Evolutionary conservation across 164 flowering plant genomes (phyloP).

Genomic region (Chloranthus sessilifolius): DNA sequence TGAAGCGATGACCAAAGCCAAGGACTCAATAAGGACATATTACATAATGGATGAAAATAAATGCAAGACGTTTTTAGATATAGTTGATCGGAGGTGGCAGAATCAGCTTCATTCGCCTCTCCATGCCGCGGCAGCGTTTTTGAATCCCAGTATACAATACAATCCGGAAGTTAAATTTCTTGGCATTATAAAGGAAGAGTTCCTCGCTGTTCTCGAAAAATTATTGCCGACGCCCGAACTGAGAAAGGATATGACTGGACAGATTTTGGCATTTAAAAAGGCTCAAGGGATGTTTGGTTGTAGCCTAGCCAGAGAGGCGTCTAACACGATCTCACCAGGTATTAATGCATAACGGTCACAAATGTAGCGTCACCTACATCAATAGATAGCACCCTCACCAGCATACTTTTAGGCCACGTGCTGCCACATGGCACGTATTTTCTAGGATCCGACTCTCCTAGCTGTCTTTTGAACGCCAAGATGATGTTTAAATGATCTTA

Average conservation of each 20-base stretch:
- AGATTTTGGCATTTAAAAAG: slow-evolving; percentile 59
- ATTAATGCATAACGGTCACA: slow-evolving; percentile 21
- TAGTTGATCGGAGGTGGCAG: slow-evolving; percentile 80
- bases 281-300: slow-evolving; percentile 81
- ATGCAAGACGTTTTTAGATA: slow-evolving; percentile 78
- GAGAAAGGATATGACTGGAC: slow-evolving; percentile 73
- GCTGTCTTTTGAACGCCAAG: too few relatives aligned
- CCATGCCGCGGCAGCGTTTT: slow-evolving; percentile 89
- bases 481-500: too few relatives aligned
- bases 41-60: slow-evolving; percentile 91
- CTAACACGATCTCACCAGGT: slow-evolving; percentile 77
- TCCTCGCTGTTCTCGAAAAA: slow-evolving; percentile 66
- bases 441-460: too few relatives aligned
- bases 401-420: too few relatives aligned
- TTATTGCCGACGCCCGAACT: slow-evolving; percentile 72
- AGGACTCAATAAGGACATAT: slow-evolving; percentile 87
- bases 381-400: too few relatives aligned
- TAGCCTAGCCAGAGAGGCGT: slow-evolving; percentile 78
- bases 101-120: slow-evolving; percentile 83
- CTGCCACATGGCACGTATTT: too few relatives aligned
- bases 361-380: too few relatives aligned
- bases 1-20: slow-evolving; percentile 80
- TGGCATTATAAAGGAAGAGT: slow-evolving; percentile 64
- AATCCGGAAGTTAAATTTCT: slow-evolving; percentile 75
- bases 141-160: slow-evolving; percentile 90